Evolutionary conservation across 192 early-diverging fungal genomes (phyloP).

Genomic region (Phlyctochytrium arcticum): DNA sequence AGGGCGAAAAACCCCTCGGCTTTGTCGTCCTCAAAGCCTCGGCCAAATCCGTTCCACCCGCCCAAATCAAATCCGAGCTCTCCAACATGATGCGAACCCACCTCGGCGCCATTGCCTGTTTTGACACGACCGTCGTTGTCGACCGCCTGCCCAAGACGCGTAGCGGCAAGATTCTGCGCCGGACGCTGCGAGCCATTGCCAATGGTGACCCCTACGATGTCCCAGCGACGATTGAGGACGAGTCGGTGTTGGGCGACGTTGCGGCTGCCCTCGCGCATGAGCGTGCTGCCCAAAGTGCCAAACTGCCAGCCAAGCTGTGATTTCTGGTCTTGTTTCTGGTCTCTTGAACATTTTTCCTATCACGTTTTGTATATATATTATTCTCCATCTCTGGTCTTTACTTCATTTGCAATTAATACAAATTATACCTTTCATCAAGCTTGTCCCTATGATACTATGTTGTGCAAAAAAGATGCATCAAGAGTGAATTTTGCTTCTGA

Average conservation of each 20-base stretch:
- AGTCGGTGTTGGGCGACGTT: conserved; percentile 30
- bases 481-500: too few species aligned
- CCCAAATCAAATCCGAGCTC: conserved; percentile 44
- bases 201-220: conserved; percentile 51
- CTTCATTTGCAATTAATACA: too few species aligned
- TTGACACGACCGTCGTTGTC: conserved; percentile 67
- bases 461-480: too few species aligned
- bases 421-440: too few species aligned
- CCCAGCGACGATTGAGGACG: conserved; percentile 82
- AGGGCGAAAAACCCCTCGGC: conserved; percentile 40
- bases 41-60: not conserved
- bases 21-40: conserved; percentile 37
- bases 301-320: too few species aligned
- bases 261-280: conserved; percentile 8
- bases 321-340: too few species aligned
- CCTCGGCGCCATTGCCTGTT: conserved; percentile 80
- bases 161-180: conserved; percentile 77
- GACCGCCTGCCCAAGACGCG: conserved; percentile 78
- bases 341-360: too few species aligned
- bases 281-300: too few species aligned
- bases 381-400: too few species aligned
- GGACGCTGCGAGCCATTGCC: conserved; percentile 64
- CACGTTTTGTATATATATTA: too few species aligned
- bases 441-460: too few species aligned
- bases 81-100: conserved; percentile 55